These are phyloP conservation scores for Crucihimalaya himalaica DNA, from an alignment of 345 rosid genomes.

Conservation along the genomic window DNA sequence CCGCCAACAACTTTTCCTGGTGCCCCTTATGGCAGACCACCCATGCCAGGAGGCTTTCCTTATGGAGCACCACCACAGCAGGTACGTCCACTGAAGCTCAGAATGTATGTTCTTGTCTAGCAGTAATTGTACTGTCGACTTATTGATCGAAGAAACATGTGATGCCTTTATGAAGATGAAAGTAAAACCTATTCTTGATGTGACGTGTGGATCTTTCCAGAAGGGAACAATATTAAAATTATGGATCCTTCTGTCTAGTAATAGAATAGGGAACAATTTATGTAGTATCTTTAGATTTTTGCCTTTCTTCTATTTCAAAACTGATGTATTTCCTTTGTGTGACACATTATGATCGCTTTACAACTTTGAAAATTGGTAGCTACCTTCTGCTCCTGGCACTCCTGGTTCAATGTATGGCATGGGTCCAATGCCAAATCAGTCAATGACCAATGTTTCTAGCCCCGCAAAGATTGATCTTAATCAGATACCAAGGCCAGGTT, in stretches of 20 bases:
- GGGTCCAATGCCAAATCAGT: slow-evolving; percentile 38
- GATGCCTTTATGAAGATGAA: slow-evolving; percentile 10
- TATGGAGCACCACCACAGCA: slow-evolving; percentile 40
- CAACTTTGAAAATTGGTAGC: slow-evolving; percentile 30
- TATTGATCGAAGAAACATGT: slow-evolving; percentile 1
- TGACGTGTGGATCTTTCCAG: not conserved
- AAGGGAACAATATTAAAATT: not conserved
- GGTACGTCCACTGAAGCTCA: slow-evolving; percentile 21
- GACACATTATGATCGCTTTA: slow-evolving; percentile 10
- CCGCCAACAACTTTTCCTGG: slow-evolving; percentile 35
- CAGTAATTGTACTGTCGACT: not conserved
- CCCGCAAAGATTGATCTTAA: slow-evolving; percentile 40
- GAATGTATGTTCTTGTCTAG: not conserved
- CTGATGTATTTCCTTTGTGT: not conserved
- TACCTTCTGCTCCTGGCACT: slow-evolving; percentile 32
- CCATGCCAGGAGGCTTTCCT: slow-evolving; percentile 27
- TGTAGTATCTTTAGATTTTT: slow-evolving; percentile 4
- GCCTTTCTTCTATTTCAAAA: not conserved
- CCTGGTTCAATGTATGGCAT: slow-evolving; percentile 39
- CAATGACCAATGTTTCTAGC: slow-evolving; percentile 39
- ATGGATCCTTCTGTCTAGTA: not conserved
- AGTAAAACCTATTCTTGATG: slow-evolving; percentile 9
- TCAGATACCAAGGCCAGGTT: slow-evolving; percentile 45
- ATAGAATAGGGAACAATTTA: not conserved
- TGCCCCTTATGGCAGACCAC: slow-evolving; percentile 36